Evolutionary conservation across 2,329 filamentous ascomycete genomes (phyloP), one percentile per base, ranked within the genome.

Genomic region (Alternaria alternata): DNA sequence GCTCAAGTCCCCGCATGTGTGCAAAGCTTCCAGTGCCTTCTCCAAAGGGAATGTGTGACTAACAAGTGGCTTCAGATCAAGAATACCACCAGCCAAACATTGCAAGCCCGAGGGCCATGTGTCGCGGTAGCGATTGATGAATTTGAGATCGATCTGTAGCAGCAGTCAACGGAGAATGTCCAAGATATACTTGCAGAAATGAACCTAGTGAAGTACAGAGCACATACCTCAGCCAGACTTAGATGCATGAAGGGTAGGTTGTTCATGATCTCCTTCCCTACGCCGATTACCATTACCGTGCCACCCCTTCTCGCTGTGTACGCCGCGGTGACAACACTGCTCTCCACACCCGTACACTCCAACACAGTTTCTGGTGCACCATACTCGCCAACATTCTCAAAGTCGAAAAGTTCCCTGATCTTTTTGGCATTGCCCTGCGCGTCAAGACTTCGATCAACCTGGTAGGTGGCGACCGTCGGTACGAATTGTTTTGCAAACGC

Each of bases 71-170:
- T 88, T 88, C 20, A 90, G 78, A 69, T 90, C 84, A 8, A 91
- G 71, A 1, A 90, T 81, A 0, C 85, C 85, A 4, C 87, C 86
- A 41, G 81, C 83, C 28, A 91, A 71, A 48, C 85, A 86, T 7
- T 85, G 81, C 34, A 91, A 88, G 0, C 87, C 89, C 0, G 85
- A 83, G 0, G 89, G 88, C 89, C 89, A 91, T 0, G 88, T 91
- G 69, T 91, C 88, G 41, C 84, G 82, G 72, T 91, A 91, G 7
- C 89, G 82, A 74, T 91, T 91, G 72, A 91, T 91, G 77, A 91
- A 91, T 38, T 85, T 86, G 26, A 91, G 80, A 66, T 90, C 83
- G 64, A 91, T 89, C 85, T 88, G 32, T 8, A 14, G 6, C 36
- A 12, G 2, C 22, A 49, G 12, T 64, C 9, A 63, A 52, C 32